A percentile compares a stretch with the other conserved stretches of the same genome.
Conservation (phyloP, 441 rosid species). For the Adansonia madagascariensis region DNA sequence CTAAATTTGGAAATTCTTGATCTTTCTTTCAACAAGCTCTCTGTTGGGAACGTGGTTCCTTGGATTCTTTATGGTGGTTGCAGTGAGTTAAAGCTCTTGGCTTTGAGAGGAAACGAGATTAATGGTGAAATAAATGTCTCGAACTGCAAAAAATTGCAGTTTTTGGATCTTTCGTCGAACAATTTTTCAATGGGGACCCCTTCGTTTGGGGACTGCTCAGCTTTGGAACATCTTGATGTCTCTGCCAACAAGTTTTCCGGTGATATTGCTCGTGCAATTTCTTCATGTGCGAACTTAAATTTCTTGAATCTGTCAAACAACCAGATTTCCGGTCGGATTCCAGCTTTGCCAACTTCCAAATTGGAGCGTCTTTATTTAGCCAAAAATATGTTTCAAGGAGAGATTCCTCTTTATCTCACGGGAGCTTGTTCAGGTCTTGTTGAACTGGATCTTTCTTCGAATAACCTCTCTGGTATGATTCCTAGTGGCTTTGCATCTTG, state of each 20-base stretch:
- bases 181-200: conserved; percentile 62
- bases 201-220: conserved; percentile 61
- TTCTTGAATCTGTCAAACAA: conserved; percentile 69
- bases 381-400: conserved; percentile 59
- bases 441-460: conserved; percentile 72
- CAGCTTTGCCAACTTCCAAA: conserved; percentile 54
- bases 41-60: conserved; percentile 54
- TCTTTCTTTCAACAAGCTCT: conserved; percentile 66
- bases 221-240: conserved; percentile 69
- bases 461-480: conserved; percentile 66
- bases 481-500: conserved; percentile 67
- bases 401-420: conserved; percentile 64
- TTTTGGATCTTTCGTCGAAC: conserved; percentile 70
- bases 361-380: conserved; percentile 59
- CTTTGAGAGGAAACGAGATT: conserved; percentile 64
- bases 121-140: conserved; percentile 68
- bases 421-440: conserved; percentile 70
- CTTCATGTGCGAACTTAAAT: conserved; percentile 56
- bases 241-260: conserved; percentile 69
- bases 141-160: conserved; percentile 53
- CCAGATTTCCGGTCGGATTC: conserved; percentile 60
- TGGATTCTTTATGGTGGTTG: conserved; percentile 70
- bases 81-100: conserved; percentile 48
- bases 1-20: conserved; percentile 65
- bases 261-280: conserved; percentile 55